Base-by-base conservation (phyloP, 1,284 basidiomycete species). In the Leccinum fallax region DNA sequence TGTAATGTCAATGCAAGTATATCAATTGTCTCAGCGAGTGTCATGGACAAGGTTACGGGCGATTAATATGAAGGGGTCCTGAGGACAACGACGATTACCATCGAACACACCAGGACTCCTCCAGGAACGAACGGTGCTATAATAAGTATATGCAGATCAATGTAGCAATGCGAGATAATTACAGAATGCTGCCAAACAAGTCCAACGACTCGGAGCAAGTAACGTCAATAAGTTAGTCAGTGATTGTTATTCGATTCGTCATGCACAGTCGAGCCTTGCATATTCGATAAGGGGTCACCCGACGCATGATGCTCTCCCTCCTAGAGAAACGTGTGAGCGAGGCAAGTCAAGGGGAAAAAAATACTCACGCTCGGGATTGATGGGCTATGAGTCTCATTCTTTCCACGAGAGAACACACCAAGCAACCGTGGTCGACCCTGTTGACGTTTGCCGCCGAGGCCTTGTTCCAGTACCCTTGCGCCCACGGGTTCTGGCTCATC, bases 321-420 rank as follows among this genome's bases (percentile, higher is more conserved):
- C 40, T 36, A 16, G 21, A 8, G 4, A 56, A 55, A 58, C 30
- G 28, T 30, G 38, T 1, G 19, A 53, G 62, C 16, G 43, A 43
- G 19, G 4, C 19, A 49, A 9, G 34, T 1, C 11, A 36, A 4
- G 43, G 2, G 19, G n/a, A n/a, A 7, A 43, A 38, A 48, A 32
- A 15, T 38, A 54, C 71, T 60, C 63, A 75, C 75, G 4, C 46
- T 59, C 10, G 51, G 43, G 5, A 58, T 46, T 32, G 60, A 53
- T 55, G 43, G 16, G n/a, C 24, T 59, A 32, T 26, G 61, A 9
- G 19, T 51, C 28, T 61, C 71, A 30, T 43, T 58, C 60, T 65
- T 77, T 57, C 64, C 69, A 16, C 73, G 75, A 26, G 48, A 43
- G 51, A 74, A 74, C 38, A 75, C 48, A 52, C 70, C 62, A 34